These are phyloP conservation scores for Beauveria scarabaeidicola DNA, from an alignment of 2,329 filamentous ascomycete species.

Conservation along the genomic window DNA sequence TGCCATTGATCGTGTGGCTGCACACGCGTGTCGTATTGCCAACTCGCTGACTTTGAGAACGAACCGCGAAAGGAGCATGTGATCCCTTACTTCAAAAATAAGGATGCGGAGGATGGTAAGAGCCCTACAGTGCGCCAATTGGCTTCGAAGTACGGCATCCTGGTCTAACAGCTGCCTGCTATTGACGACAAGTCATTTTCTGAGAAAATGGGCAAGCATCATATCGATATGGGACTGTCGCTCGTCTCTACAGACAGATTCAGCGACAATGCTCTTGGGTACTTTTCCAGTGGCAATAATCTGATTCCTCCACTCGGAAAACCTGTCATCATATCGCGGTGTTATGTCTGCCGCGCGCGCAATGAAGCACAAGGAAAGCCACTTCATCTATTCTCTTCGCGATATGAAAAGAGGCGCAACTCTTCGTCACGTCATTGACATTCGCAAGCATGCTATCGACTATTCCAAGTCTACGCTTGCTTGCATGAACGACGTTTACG, in stretches of 20 bases:
- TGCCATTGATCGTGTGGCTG: constrained; percentile 6
- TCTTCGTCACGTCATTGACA: not conserved
- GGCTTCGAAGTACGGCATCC: constrained; percentile 6
- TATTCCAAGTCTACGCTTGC: not conserved
- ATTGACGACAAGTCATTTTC: not conserved
- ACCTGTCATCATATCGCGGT: not conserved
- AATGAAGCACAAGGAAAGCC: not conserved
- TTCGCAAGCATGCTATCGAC: constrained; percentile 4
- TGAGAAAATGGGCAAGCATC: not conserved
- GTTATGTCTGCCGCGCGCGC: constrained; percentile 1
- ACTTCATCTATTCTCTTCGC: constrained; percentile 8
- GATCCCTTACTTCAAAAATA: constrained; percentile 6
- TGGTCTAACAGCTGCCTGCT: not conserved
- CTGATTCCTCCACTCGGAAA: not conserved
- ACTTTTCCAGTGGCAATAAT: constrained; percentile 3
- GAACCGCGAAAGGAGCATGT: constrained; percentile 5
- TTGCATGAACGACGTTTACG: constrained; percentile 4
- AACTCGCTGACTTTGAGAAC: constrained; percentile 6
- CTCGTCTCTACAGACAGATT: not conserved
- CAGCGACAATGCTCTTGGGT: not conserved
- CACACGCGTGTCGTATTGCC: constrained; percentile 8
- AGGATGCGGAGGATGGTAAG: not conserved
- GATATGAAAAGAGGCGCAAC: not conserved
- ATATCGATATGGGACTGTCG: constrained; percentile 5
- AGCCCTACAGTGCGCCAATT: not conserved